Conservation (phyloP, 805 yeast genomes). For the Metschnikowia colocasiae region DNA sequence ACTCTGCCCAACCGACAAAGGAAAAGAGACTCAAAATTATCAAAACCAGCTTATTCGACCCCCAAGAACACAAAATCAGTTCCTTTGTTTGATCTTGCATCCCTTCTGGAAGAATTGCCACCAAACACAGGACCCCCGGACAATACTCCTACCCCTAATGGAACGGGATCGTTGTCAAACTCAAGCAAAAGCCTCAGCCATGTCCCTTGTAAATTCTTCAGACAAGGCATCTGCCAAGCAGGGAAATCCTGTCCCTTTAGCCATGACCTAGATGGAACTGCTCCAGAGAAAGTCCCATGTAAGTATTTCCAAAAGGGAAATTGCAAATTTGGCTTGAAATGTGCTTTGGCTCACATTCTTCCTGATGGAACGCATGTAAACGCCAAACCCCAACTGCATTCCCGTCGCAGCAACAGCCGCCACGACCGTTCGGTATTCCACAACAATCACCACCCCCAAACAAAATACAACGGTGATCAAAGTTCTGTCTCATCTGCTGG, state of each 20-base stretch:
- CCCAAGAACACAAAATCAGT: constrained; percentile 1
- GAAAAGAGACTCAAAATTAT: background rate
- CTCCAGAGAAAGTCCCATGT: constrained; percentile 64
- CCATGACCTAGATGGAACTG: constrained; percentile 60
- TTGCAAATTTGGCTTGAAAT: constrained; percentile 90
- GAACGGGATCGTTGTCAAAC: constrained; percentile 6
- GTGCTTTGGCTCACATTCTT: constrained; percentile 88
- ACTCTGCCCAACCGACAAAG: constrained; percentile 2
- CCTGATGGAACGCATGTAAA: constrained; percentile 88
- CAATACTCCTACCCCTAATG: constrained; percentile 7
- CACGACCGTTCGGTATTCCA: constrained; percentile 2
- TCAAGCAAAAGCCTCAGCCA: constrained; percentile 64
- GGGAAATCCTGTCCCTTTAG: constrained; percentile 90
- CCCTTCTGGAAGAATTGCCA: constrained; percentile 14
- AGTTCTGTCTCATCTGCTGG: background rate
- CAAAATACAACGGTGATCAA: background rate
- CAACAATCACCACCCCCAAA: background rate
- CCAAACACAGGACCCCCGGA: constrained; percentile 20
- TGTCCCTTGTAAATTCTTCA: constrained; percentile 93
- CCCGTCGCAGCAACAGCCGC: constrained; percentile 11
- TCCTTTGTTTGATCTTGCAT: constrained; percentile 10
- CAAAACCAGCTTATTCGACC: background rate
- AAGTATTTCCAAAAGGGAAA: constrained; percentile 95
- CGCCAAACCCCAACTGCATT: constrained; percentile 27
- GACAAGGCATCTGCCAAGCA: constrained; percentile 94